A percentile compares a stretch with the other conserved stretches of the same genome.
Evolutionary conservation across 163 green algal species (phyloP).

Genomic region (Scenedesmus sp.): DNA sequence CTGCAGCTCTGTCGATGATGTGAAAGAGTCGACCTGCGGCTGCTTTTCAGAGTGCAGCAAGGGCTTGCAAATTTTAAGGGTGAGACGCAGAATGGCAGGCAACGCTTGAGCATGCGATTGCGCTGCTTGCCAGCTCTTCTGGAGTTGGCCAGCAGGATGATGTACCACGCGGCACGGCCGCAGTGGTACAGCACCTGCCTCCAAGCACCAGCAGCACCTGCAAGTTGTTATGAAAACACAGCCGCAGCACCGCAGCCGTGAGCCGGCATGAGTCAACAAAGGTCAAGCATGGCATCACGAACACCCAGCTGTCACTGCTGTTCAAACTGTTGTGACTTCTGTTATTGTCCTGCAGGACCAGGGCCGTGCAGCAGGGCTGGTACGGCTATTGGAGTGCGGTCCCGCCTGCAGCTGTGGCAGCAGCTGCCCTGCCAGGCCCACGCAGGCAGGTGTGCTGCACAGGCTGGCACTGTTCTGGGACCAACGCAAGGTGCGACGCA

Average conservation of each 20-base stretch:
- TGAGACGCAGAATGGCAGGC: background rate
- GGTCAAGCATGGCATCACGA: background rate
- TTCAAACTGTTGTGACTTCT: background rate
- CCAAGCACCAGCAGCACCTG: no score
- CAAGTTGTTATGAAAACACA: no score
- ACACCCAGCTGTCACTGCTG: background rate
- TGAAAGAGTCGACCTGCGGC: background rate
- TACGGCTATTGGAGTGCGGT: conserved; percentile 48
- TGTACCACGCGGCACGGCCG: no score
- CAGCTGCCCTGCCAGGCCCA: conserved; percentile 27
- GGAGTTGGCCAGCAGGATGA: no score
- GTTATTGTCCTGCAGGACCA: background rate
- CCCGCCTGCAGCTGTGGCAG: conserved; percentile 41
- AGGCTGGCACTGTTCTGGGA: conserved; percentile 29
- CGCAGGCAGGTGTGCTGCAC: conserved; percentile 14
- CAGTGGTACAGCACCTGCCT: no score
- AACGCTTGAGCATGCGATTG: no score
- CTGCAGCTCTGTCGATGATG: background rate
- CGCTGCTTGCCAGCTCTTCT: background rate
- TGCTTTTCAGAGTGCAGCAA: conserved; percentile 15
- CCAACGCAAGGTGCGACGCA: background rate
- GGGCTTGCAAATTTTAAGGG: background rate
- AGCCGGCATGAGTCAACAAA: no score
- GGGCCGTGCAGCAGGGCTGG: background rate
- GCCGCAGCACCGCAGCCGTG: no score